Evolutionary conservation across 129 eudicot species (phyloP), one percentile per base, ranked within the genome.

Genomic region (Lactuca saligna): DNA sequence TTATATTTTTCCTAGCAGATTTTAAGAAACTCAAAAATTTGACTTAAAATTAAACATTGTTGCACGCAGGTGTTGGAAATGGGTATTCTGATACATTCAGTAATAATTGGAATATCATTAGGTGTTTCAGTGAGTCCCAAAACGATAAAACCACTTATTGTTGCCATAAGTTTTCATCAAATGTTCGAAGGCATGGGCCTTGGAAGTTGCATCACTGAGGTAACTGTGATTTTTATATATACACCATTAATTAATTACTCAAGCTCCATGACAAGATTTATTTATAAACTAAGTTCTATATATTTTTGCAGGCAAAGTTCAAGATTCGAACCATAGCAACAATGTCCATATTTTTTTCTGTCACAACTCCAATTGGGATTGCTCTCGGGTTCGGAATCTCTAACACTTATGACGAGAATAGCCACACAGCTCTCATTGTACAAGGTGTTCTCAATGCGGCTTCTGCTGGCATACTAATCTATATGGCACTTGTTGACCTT

Each of bases 401-500:
- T 0, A 82, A 77, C 17, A 50, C 68, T 11, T 86, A 86, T 29
- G 49, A 80, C 2, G 91, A 86, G 54, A 82, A 74, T 37, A 80
- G 91, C 51, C 81, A 63, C 2, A 46, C 46, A 1, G 85, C 91
- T 37, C 83, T 86, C 7, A 86, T 82, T n/a, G 73, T 77, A 2
- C 80, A 79, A 58, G 91, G 91, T n/a, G 34, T 75, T 3, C 58
- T 86, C 16, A 82, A 86, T 3, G 71, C 88, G 6, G 73, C 79
- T 6, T 82, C 88, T 0, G 82, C 88, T 0, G 88, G 91, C 17
- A 73, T 82, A 15, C 70, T 86, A 8, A 70, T 86, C 5, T 86
- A 82, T 48, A 86, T 86, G 91, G 88, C 91, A 29, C 80, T 86
- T 17, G 91, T 86, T 6, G 91, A 86, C 54, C 79, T 86, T 15